These are phyloP conservation scores for Aspergillus ibericus DNA, from an alignment of 2,329 filamentous ascomycete species.

Conservation along the genomic window DNA sequence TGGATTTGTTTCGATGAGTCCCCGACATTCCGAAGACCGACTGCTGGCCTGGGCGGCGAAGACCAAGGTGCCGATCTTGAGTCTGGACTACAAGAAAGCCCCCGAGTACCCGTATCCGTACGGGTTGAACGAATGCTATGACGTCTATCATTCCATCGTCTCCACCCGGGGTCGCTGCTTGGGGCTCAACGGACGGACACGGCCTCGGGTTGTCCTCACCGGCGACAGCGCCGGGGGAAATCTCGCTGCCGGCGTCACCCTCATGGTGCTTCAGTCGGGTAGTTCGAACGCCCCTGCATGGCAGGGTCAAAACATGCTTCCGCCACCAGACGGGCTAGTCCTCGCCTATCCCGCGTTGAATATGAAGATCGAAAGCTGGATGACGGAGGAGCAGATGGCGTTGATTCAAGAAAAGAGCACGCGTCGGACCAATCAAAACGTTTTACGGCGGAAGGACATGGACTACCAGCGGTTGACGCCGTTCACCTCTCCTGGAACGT, in stretches of 20 bases:
- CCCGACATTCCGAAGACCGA: conserved; percentile 92
- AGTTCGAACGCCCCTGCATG: conserved; percentile 58
- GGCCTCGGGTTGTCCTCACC: conserved; percentile 69
- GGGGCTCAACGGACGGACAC: conserved; percentile 66
- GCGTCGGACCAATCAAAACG: conserved; percentile 73
- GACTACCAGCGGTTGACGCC: conserved; percentile 81
- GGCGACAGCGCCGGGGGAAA: conserved; percentile 85
- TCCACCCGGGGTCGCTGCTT: conserved; percentile 72
- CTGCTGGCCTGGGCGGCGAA: conserved; percentile 88
- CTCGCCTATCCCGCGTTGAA: conserved; percentile 88
- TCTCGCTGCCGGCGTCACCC: conserved; percentile 72
- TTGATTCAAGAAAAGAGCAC: conserved; percentile 81
- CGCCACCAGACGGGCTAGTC: conserved; percentile 75
- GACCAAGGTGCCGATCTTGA: conserved; percentile 83
- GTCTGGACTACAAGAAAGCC: conserved; percentile 86
- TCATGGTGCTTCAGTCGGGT: conserved; percentile 84
- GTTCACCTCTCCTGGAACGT: conserved; percentile 72
- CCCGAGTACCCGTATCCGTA: conserved; percentile 84
- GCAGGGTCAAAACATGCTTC: conserved; percentile 61
- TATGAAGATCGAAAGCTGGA: conserved; percentile 98
- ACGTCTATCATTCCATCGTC: conserved; percentile 75
- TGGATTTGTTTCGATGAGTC: conserved; percentile 95
- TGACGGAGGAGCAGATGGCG: conserved; percentile 97
- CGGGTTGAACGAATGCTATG: conserved; percentile 82
- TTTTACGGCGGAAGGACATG: conserved; percentile 80